Conservation (phyloP, 306 rosid genomes). For the Prinsepia uniflora region DNA sequence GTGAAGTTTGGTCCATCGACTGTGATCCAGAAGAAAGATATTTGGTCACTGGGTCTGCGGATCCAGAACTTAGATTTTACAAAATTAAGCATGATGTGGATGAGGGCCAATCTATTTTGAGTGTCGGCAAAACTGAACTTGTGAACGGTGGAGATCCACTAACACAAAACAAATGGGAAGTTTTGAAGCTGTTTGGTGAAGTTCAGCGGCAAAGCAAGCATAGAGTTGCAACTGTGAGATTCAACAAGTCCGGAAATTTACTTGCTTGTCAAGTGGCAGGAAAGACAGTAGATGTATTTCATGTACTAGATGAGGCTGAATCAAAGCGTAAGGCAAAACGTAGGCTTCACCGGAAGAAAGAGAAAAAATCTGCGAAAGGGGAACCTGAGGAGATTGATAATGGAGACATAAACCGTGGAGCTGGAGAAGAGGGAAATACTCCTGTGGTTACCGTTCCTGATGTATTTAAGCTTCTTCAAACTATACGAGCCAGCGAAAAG, state of each 20-base stretch:
- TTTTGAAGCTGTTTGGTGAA: slow-evolving; percentile 80
- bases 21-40: slow-evolving; percentile 67
- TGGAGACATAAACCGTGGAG: slow-evolving; percentile 37
- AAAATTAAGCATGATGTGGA: slow-evolving; percentile 45
- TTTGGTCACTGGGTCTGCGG: slow-evolving; percentile 87
- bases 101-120: slow-evolving; percentile 36
- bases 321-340: slow-evolving; percentile 85
- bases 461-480: slow-evolving; percentile 81
- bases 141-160: slow-evolving; percentile 38
- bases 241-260: slow-evolving; percentile 74
- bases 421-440: slow-evolving; percentile 40
- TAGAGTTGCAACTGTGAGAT: slow-evolving; percentile 80
- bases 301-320: slow-evolving; percentile 76
- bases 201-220: slow-evolving; percentile 73
- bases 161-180: slow-evolving; percentile 60
- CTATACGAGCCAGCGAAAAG: slow-evolving; percentile 77
- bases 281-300: slow-evolving; percentile 71
- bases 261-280: slow-evolving; percentile 94
- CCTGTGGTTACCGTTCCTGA: slow-evolving; percentile 54
- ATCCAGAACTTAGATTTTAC: slow-evolving; percentile 79
- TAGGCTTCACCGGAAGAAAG: slow-evolving; percentile 77
- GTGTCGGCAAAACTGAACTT: slow-evolving; percentile 26
- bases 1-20: slow-evolving; percentile 92
- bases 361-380: slow-evolving; percentile 65
- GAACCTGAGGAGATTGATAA: slow-evolving; percentile 37